Evolutionary conservation across 495 filamentous ascomycete genomes (phyloP).

Genomic region (Annulohypoxylon stygium): DNA sequence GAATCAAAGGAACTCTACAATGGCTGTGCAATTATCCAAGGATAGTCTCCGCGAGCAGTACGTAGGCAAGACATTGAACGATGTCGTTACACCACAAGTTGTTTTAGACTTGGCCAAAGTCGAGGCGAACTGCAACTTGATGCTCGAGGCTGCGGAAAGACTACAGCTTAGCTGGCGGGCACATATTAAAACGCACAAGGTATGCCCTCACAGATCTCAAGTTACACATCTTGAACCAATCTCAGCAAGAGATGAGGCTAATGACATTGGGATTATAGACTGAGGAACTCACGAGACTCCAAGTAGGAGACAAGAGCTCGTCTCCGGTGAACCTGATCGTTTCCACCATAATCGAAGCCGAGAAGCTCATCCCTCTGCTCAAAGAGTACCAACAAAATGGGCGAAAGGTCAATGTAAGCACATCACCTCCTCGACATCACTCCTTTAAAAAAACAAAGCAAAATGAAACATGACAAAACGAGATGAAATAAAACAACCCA

Average conservation of each 20-base stretch:
- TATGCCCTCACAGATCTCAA: slow-evolving; percentile 35
- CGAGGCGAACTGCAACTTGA: slow-evolving; percentile 75
- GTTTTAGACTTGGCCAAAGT: slow-evolving; percentile 79
- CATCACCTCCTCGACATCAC: neutral
- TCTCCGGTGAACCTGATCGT: slow-evolving; percentile 75
- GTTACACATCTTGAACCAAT: no score
- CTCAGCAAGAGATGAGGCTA: no score
- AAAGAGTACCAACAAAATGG: slow-evolving; percentile 66
- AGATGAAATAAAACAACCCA: no score
- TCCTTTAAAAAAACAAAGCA: no score
- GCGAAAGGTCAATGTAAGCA: slow-evolving; percentile 68
- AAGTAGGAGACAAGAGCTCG: slow-evolving; percentile 69
- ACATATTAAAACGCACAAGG: slow-evolving; percentile 92
- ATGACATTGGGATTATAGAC: slow-evolving; percentile 63
- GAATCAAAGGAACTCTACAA: slow-evolving; percentile 21
- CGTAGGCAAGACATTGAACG: slow-evolving; percentile 71
- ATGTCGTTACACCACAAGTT: slow-evolving; percentile 74
- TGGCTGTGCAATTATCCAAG: slow-evolving; percentile 52
- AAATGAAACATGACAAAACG: no score
- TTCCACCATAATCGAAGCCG: slow-evolving; percentile 84
- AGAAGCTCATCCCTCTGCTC: slow-evolving; percentile 73
- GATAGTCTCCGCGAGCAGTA: slow-evolving; percentile 62
- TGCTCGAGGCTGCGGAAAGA: slow-evolving; percentile 72
- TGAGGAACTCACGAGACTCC: slow-evolving; percentile 76
- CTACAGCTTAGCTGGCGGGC: slow-evolving; percentile 78